Evolutionary conservation across 2,329 filamentous ascomycete genomes (phyloP).

Genomic region (Penicillium corylophilum): DNA sequence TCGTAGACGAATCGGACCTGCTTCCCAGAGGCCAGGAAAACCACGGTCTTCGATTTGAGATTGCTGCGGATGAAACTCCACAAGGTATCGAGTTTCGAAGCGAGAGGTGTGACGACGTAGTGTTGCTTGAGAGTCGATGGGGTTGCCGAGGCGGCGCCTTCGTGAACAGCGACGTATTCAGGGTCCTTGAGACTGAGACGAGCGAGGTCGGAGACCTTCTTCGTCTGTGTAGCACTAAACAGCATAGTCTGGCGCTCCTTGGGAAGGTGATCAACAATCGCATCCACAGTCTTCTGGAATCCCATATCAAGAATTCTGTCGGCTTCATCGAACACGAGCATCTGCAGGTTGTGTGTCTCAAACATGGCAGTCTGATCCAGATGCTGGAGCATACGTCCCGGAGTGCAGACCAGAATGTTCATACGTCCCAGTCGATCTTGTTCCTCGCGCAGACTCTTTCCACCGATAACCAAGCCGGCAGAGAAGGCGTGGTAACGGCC

Average conservation of each 20-base stretch:
- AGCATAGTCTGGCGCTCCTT: constrained; percentile 83
- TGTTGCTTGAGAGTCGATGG: constrained; percentile 84
- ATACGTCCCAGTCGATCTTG: constrained; percentile 80
- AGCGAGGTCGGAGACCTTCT: constrained; percentile 87
- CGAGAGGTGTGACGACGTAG: constrained; percentile 80
- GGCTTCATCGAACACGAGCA: constrained; percentile 91
- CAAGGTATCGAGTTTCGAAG: constrained; percentile 86
- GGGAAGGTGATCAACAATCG: constrained; percentile 87
- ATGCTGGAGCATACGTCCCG: constrained; percentile 92
- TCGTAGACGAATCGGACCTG: constrained; percentile 97
- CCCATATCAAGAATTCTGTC: constrained; percentile 98
- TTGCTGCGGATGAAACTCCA: constrained; percentile 91
- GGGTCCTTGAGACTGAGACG: constrained; percentile 84
- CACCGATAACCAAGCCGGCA: constrained; percentile 88
- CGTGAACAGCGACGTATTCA: constrained; percentile 93
- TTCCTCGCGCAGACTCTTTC: constrained; percentile 85
- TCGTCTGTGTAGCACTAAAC: constrained; percentile 95
- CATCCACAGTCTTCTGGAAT: constrained; percentile 86
- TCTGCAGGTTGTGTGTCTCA: constrained; percentile 85
- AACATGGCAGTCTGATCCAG: constrained; percentile 90
- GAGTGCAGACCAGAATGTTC: constrained; percentile 97
- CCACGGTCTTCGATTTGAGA: constrained; percentile 89
- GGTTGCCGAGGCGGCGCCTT: constrained; percentile 74
- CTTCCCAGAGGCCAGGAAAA: constrained; percentile 93
- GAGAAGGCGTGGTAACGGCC: constrained; percentile 88